Conservation (phyloP, 345 rosid genomes). For the Salix caprea region DNA sequence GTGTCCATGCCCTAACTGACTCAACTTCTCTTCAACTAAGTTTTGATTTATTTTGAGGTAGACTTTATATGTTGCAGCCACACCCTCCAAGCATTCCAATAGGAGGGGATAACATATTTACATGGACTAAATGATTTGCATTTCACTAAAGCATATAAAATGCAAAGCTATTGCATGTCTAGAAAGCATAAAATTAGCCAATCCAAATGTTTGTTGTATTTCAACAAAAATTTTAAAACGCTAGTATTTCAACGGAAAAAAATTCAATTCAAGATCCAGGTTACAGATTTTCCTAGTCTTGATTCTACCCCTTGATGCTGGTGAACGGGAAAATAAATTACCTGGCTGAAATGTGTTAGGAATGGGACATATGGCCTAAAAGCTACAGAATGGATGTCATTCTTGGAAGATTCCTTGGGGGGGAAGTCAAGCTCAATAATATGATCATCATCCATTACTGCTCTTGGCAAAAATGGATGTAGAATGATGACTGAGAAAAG, state of each 20-base stretch:
- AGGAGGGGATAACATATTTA: not conserved
- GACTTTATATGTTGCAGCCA: not conserved
- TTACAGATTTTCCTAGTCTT: not conserved
- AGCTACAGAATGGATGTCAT: not conserved
- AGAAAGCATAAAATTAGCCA: not conserved
- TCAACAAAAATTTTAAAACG: not conserved
- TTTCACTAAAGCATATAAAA: not conserved
- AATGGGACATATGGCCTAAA: not conserved
- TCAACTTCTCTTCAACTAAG: not conserved
- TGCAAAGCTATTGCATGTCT: not conserved
- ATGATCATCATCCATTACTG: too few species aligned
- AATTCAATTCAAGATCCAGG: not conserved
- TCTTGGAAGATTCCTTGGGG: not conserved
- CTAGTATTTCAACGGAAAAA: not conserved
- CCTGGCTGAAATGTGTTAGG: not conserved
- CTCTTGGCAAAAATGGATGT: too few species aligned
- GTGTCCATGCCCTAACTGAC: not conserved
- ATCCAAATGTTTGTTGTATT: not conserved
- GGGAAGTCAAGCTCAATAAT: not conserved
- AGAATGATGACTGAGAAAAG: not conserved
- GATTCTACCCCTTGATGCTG: not conserved
- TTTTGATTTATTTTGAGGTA: not conserved
- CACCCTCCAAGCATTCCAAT: not conserved
- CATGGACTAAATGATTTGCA: not conserved
- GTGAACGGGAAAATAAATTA: not conserved